These are phyloP conservation scores for Candida cerambycidarum DNA, from an alignment of 805 yeast genomes.

Conservation along the genomic window DNA sequence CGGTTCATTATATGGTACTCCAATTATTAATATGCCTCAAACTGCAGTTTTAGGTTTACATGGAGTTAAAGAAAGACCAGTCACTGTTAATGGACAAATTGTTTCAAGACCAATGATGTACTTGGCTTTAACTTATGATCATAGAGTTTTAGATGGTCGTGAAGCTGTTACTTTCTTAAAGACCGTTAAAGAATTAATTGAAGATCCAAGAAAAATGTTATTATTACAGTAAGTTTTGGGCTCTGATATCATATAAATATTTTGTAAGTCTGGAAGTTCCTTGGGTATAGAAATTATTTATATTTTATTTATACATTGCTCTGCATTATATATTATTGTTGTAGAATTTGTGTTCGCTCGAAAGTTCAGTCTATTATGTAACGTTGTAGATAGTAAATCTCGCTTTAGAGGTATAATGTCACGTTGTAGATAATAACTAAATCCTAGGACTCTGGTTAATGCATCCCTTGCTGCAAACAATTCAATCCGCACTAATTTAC, in stretches of 20 bases:
- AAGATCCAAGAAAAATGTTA: conserved; percentile 98
- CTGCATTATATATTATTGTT: too few relatives aligned
- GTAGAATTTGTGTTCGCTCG: too few relatives aligned
- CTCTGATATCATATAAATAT: not conserved
- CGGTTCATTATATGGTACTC: conserved; percentile 97
- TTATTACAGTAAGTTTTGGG: conserved; percentile 22
- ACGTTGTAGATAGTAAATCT: too few relatives aligned
- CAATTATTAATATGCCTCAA: conserved; percentile 97
- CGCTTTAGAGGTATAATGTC: too few relatives aligned
- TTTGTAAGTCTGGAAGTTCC: not conserved
- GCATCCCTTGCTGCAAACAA: too few relatives aligned
- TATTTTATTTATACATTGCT: too few relatives aligned
- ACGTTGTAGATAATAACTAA: too few relatives aligned
- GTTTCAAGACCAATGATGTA: conserved; percentile 99
- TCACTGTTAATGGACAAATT: conserved; percentile 91
- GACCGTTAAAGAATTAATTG: conserved; percentile 94
- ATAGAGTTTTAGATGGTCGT: conserved; percentile 96
- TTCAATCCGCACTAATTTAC: not conserved
- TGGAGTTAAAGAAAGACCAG: conserved; percentile 97
- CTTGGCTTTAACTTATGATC: conserved; percentile 96
- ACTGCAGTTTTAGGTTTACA: conserved; percentile 97
- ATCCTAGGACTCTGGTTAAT: too few relatives aligned
- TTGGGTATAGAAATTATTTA: not conserved
- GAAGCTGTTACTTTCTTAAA: conserved; percentile 97
- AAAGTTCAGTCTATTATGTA: too few relatives aligned